A percentile compares a stretch with the other conserved stretches of the same genome.
phyloP scores from a whole-genome alignment of 1,139 yeast genomes.

The Candida sp. region DNA sequence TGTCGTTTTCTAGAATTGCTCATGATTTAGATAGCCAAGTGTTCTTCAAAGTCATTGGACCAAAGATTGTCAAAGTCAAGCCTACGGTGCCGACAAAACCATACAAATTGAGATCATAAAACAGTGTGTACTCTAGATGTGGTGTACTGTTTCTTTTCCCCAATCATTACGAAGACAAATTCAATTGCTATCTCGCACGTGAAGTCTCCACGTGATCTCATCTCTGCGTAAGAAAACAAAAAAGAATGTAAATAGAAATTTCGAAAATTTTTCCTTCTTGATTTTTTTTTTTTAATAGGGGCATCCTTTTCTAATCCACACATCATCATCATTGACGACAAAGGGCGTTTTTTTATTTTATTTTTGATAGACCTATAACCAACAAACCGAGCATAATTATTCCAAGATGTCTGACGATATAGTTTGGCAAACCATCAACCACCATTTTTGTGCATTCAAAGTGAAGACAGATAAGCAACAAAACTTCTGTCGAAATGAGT shows the following conservation, averaged over 20 bases:
- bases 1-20: slow-evolving; percentile 67
- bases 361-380: not conserved
- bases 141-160: not conserved
- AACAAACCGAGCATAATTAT: not conserved
- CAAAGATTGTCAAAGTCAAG: slow-evolving; percentile 35
- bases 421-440: slow-evolving; percentile 92
- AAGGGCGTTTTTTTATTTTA: not conserved
- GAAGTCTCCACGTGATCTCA: slow-evolving; percentile 2
- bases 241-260: not conserved
- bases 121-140: not conserved
- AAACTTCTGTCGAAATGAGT: slow-evolving; percentile 86
- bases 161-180: slow-evolving; percentile 4
- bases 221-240: slow-evolving; percentile 5
- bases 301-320: not conserved
- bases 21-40: slow-evolving; percentile 35
- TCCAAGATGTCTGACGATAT: slow-evolving; percentile 56
- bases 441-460: slow-evolving; percentile 89
- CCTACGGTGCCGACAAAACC: slow-evolving; percentile 47
- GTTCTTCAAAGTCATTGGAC: slow-evolving; percentile 35
- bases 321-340: not conserved
- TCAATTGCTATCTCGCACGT: not conserved
- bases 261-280: not conserved
- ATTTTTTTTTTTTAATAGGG: slow-evolving; percentile 1
- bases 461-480: slow-evolving; percentile 81
- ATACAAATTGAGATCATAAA: slow-evolving; percentile 16